phyloP scores from a whole-genome alignment of 2,329 filamentous ascomycete species.

The Alternaria ethzedia region DNA sequence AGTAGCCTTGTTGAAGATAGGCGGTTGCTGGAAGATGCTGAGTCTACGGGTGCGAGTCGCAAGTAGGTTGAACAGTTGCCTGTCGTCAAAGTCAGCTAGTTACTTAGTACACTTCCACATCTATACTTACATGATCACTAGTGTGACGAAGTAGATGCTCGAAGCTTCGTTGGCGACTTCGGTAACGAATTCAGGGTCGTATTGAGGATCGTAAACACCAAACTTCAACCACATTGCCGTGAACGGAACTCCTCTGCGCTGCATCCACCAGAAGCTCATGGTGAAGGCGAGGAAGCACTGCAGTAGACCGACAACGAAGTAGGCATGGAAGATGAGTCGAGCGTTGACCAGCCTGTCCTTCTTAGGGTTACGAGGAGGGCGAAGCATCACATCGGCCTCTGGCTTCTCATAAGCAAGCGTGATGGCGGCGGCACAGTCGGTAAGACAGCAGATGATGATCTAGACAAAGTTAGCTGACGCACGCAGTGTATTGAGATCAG shows the following conservation, averaged over 20 bases:
- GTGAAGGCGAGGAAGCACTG: slow-evolving; percentile 51
- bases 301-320: slow-evolving; percentile 70
- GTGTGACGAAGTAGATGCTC: slow-evolving; percentile 79
- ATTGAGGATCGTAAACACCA: slow-evolving; percentile 33
- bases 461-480: neutral
- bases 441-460: slow-evolving; percentile 67
- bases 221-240: slow-evolving; percentile 67
- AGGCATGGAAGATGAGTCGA: slow-evolving; percentile 74
- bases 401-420: slow-evolving; percentile 78
- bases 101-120: too few species aligned
- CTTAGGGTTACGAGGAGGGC: slow-evolving; percentile 70
- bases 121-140: slow-evolving; percentile 73
- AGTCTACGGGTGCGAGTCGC: slow-evolving; percentile 66
- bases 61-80: slow-evolving; percentile 78
- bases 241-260: slow-evolving; percentile 64
- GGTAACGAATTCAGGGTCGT: slow-evolving; percentile 38
- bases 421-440: slow-evolving; percentile 69
- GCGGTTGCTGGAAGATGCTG: slow-evolving; percentile 74
- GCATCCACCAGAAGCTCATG: slow-evolving; percentile 55
- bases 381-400: slow-evolving; percentile 75
- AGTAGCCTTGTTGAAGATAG: slow-evolving; percentile 68
- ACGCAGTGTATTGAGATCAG: accelerated
- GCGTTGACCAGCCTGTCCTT: slow-evolving; percentile 76
- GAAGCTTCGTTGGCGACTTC: slow-evolving; percentile 68
- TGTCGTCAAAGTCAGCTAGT: slow-evolving; percentile 20